Base-by-base conservation (phyloP, 192 early-diverging fungal species). In the Paraglomus brasilianum region DNA sequence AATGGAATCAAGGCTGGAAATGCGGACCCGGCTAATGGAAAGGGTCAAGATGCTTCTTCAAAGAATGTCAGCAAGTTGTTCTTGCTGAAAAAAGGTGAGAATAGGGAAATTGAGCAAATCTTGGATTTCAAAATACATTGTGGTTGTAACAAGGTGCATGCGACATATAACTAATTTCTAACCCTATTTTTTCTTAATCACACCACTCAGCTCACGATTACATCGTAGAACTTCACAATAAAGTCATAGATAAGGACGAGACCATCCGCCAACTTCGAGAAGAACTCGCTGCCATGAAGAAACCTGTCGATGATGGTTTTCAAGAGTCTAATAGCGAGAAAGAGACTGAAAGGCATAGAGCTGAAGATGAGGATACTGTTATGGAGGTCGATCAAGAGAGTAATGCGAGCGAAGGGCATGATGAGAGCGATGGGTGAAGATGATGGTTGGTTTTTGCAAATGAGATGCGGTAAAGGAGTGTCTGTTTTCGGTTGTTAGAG, bases 41-140 rank as follows among this genome's bases (percentile, higher is more conserved):
- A 56, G n/a, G 13, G 22, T 56, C n/a, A n/a, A n/a, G 43, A 63
- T 63, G 66, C 15, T 7, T 14, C 51, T 15, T 55, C 44, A 22
- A 68, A 68, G 17, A 68, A 68, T 40, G 66, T 68, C 30, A 51
- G 47, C 19, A 68, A 68, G 17, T 43, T 68, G 19, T 68, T 68
- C 40, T 44, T 68, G 46, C 38, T 68, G 46, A 68, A 68, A 24
- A 53, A 52, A 68, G 66, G 66, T 68, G 30, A 55, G 50, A n/a
- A n/a, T n/a, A n/a, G n/a, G n/a, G n/a, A n/a, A 13, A 5, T n/a
- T n/a, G 15, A 62, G 4, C 22, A 1, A 43, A 66, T 13, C 1
- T 21, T 52, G 9, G 22, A 14, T 17, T 50, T 8, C 41, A 19
- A 19, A 40, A 15, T 21, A n/a, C n/a, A 17, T 53, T 53, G 52